Base-by-base conservation (phyloP, 192 early-diverging fungal species). In the Backusella mclennaniae region DNA sequence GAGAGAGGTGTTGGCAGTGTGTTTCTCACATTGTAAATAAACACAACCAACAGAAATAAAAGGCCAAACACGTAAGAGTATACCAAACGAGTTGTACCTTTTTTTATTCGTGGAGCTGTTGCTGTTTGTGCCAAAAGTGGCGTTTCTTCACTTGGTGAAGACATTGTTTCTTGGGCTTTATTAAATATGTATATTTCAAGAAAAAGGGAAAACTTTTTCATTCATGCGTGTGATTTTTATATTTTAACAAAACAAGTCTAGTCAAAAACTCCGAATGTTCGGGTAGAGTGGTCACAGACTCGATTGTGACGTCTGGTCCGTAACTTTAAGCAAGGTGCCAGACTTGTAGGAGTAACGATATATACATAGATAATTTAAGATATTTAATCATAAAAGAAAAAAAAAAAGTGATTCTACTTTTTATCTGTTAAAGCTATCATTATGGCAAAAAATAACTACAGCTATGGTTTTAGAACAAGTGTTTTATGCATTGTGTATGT, bases 1-100 rank as follows among this genome's bases (percentile, higher is more conserved):
- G 39, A 59, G 0, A 82, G 33, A 14, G 77, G 73, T 2, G 42
- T 66, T 8, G 81, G 77, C 4, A 80, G 33, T n/a, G 19, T 73
- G n/a, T 15, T 41, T 35, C 75, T 42, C 14, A 76, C 23, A 17
- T 19, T 63, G 35, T 69, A 42, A 6, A 76, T 31, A 56, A 70
- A 52, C 9, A 52, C 29, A 49, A 66, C 14, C 4, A 76, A 70
- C 12, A 76, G 6, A n/a, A 70, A 69, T 6, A 76, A 12, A 29
- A 53, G 53, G 1, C 77, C 71, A 31, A 73, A 29, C 31, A 78
- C 19, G 36, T 73, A 78, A 3, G 71, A 41, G 5, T 72, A 63
- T 21, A 71, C 29, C 29, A 68, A 8, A 68, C 67, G 67, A 4
- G 29, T 11, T 29, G 41, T 71, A 6, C 29, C 36, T 26, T 52